Conservation (phyloP, 805 yeast species). For the Lipomyces japonicus region DNA sequence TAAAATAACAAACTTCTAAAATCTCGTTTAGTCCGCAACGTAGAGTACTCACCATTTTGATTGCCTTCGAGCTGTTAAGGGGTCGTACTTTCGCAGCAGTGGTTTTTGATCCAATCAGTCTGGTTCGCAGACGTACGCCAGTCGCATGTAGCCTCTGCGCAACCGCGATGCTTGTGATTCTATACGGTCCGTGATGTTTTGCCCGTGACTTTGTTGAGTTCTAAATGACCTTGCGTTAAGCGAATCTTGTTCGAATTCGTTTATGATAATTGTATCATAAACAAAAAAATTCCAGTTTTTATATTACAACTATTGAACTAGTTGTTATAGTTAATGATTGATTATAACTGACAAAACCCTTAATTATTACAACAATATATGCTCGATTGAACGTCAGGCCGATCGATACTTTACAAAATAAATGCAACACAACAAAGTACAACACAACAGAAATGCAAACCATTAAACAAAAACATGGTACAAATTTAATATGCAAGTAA, state of each 20-base stretch:
- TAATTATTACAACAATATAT: no score
- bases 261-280: neutral
- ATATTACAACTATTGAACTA: no score
- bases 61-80: constrained; percentile 73
- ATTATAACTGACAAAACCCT: no score
- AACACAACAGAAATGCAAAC: no score
- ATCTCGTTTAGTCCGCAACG: neutral
- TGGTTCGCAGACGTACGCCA: constrained; percentile 60
- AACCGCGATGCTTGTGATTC: constrained; percentile 56
- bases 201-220: constrained; percentile 69
- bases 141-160: constrained; percentile 71
- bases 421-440: no score
- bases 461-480: no score
- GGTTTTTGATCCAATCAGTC: constrained; percentile 52
- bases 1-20: neutral
- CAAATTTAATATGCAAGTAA: no score
- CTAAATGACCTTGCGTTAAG: constrained; percentile 28
- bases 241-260: neutral
- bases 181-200: constrained; percentile 62
- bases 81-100: constrained; percentile 59
- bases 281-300: no score
- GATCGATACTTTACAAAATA: no score
- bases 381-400: no score
- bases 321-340: no score
- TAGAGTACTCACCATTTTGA: constrained; percentile 46